phyloP scores from a whole-genome alignment of 2,329 filamentous ascomycete genomes.

The Colletotrichum caudatum region DNA sequence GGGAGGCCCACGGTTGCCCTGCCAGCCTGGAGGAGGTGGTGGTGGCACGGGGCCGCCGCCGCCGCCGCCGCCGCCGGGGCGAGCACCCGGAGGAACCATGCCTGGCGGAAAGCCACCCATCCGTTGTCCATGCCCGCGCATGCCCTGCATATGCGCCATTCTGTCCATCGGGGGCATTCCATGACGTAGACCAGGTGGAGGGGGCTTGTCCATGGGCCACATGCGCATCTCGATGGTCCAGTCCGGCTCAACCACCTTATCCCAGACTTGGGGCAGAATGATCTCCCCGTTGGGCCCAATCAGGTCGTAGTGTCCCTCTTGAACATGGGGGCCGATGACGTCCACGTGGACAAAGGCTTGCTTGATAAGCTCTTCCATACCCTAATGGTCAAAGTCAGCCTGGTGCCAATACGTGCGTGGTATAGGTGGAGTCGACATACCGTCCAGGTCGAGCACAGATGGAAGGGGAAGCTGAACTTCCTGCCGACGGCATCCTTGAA shows the following conservation, averaged over 20 bases:
- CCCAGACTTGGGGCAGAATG: constrained; percentile 85
- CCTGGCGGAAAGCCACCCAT: constrained; percentile 10
- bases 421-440: constrained; percentile 62
- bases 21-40: constrained; percentile 21
- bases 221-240: constrained; percentile 78
- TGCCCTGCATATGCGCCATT: constrained; percentile 10
- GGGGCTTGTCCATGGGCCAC: constrained; percentile 63
- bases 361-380: constrained; percentile 88
- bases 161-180: constrained; percentile 18
- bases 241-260: constrained; percentile 83
- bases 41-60: constrained; percentile 21
- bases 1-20: background rate
- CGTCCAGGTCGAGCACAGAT: constrained; percentile 85
- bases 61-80: constrained; percentile 23
- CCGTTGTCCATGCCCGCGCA: constrained; percentile 5
- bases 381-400: constrained; percentile 61
- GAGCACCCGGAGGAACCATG: constrained; percentile 24
- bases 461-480: constrained; percentile 93
- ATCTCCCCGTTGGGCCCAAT: constrained; percentile 84
- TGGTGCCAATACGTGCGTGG: background rate
- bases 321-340: constrained; percentile 79
- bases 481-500: constrained; percentile 93
- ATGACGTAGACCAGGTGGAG: constrained; percentile 7
- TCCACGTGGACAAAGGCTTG: constrained; percentile 87
- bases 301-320: constrained; percentile 83